These are phyloP conservation scores for Gnomoniopsis smithogilvyi DNA, from an alignment of 2,329 filamentous ascomycete species.

Conservation along the genomic window DNA sequence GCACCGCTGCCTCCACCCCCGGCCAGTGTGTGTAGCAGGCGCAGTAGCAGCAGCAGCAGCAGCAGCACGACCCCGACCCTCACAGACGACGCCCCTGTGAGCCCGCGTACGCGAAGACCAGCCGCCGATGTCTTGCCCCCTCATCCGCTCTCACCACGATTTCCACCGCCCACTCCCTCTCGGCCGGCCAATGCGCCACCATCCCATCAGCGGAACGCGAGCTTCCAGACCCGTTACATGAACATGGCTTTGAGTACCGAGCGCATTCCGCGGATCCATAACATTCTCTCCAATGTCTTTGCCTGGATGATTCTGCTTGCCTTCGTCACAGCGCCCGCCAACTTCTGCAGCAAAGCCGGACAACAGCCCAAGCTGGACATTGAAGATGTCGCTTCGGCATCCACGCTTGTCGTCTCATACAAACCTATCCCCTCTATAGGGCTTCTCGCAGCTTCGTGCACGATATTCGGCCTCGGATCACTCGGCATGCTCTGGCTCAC, in stretches of 20 bases:
- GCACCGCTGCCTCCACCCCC: conserved; percentile 15
- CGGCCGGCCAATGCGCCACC: not conserved
- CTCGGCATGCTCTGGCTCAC: conserved; percentile 42
- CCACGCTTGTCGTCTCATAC: not conserved
- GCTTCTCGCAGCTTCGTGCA: conserved; percentile 40
- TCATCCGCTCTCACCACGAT: not conserved
- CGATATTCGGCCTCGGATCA: conserved; percentile 38
- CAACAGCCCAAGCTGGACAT: not conserved
- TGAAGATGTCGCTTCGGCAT: conserved; percentile 2
- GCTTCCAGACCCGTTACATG: conserved; percentile 33
- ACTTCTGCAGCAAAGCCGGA: conserved; percentile 38
- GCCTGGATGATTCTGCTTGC: conserved; percentile 49
- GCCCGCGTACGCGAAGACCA: not conserved
- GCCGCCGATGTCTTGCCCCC: not conserved
- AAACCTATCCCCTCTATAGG: conserved; percentile 20
- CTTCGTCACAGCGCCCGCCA: conserved; percentile 50
- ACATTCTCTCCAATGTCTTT: conserved; percentile 41
- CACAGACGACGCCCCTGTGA: not conserved
- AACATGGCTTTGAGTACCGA: conserved; percentile 47
- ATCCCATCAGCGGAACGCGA: conserved; percentile 7
- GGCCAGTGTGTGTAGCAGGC: conserved; percentile 1
- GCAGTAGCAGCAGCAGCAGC: conserved; percentile 10
- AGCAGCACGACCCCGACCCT: conserved; percentile 6
- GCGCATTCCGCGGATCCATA: conserved; percentile 42
- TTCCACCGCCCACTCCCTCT: not conserved